These are phyloP conservation scores for Venturia carpophila DNA, from an alignment of 2,329 filamentous ascomycete species.

Conservation along the genomic window DNA sequence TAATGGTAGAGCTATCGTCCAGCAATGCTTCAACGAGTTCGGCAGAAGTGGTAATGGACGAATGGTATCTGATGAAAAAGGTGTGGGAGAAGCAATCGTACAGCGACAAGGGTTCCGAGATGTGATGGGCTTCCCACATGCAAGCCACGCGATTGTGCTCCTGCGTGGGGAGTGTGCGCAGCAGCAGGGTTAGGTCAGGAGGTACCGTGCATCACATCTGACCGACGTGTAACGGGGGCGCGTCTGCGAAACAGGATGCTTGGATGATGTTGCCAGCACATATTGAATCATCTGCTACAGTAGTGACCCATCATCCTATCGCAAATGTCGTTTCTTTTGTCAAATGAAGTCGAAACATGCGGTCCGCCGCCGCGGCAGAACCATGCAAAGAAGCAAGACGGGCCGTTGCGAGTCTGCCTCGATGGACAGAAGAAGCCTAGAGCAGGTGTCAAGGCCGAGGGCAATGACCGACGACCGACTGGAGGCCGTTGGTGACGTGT, in stretches of 20 bases:
- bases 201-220: not conserved
- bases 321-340: not conserved
- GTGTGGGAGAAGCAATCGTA: constrained; percentile 3
- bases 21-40: not conserved
- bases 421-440: not conserved
- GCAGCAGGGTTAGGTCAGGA: not conserved
- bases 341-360: constrained; percentile 7
- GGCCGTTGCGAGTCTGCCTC: constrained; percentile 8
- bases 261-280: constrained; percentile 4
- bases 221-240: not conserved
- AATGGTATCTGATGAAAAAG: not conserved
- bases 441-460: constrained; percentile 5
- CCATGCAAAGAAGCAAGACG: constrained; percentile 14
- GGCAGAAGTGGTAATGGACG: not conserved
- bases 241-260: not conserved
- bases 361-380: constrained; percentile 9
- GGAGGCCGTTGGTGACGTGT: not conserved
- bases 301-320: not conserved
- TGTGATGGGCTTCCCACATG: constrained; percentile 13
- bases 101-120: not conserved
- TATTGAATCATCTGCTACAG: not conserved
- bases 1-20: not conserved
- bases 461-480: not conserved
- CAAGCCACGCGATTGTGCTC: constrained; percentile 3
- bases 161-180: constrained; percentile 5